Base-by-base conservation (phyloP, 139 green algal genomes). In the Tetradesmus lagerheimii region DNA sequence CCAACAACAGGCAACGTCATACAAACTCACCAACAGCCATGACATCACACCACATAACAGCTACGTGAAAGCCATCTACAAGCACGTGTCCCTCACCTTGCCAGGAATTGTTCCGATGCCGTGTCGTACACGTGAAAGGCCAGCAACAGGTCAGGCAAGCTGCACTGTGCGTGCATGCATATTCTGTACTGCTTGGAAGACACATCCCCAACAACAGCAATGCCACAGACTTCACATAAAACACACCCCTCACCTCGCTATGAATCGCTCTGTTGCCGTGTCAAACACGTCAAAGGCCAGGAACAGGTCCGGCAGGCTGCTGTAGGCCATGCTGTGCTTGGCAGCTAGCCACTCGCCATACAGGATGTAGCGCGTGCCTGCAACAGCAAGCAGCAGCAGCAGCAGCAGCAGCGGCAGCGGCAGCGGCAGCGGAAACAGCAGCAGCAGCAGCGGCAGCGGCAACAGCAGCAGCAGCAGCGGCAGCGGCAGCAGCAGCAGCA, bases 331-430 rank as follows among this genome's bases (percentile, higher is more conserved):
- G 0, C 66, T 87, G 76, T 94, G 91, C 20, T 78, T 77, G 9
- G 85, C 89, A 15, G 45, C 79, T 3, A 91, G 1, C 91, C 91
- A 93, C 39, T 93, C 91, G 39, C 91, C 91, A 75, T 89, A 93
- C 23, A 93, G 80, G 2, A 92, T 53, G 74, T 90, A 87, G 0
- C 43, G 82, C 0, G 57, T 81, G 50, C 91, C 91, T 93, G 88
- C 9, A 16, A 50, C 43, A 50, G 43, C 43, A 50, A 50, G 43
- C 43, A n/a, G n/a, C n/a, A n/a, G n/a, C n/a, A 50, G 43, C 43
- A 50, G 8, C 43, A 14, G 43, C 43, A n/a, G n/a, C n/a, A n/a
- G n/a, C n/a, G n/a, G n/a, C n/a, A n/a, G n/a, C n/a, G n/a, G n/a
- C 57, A 71, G 57, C 57, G 25, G 57, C 57, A 31, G 66, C 66